Conservation (phyloP, 2,329 filamentous ascomycete species). For the Claviceps sp. region DNA sequence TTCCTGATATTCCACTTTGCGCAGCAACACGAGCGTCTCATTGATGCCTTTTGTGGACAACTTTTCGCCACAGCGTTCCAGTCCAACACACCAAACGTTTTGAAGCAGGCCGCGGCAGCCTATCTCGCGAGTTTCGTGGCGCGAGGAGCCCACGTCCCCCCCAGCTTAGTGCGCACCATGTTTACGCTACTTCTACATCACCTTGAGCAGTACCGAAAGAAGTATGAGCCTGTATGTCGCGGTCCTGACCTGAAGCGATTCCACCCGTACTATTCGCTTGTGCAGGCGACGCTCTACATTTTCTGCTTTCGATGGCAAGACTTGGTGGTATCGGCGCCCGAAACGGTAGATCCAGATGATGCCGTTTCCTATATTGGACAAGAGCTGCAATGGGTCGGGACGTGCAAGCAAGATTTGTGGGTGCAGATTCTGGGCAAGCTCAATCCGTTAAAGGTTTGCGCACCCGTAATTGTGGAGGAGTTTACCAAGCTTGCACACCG, state of each 20-base stretch:
- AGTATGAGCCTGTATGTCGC: constrained; percentile 60
- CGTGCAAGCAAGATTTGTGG: constrained; percentile 59
- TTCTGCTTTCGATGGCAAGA: constrained; percentile 98
- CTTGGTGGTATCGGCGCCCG: constrained; percentile 51
- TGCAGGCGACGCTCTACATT: constrained; percentile 85
- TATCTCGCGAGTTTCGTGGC: constrained; percentile 94
- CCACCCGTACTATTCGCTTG: constrained; percentile 71
- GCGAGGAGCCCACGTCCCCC: constrained; percentile 68
- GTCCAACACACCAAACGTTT: constrained; percentile 53
- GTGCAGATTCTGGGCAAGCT: constrained; percentile 75
- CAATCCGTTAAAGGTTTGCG: constrained; percentile 91
- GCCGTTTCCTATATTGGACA: constrained; percentile 47
- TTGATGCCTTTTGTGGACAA: constrained; percentile 69
- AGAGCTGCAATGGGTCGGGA: constrained; percentile 65
- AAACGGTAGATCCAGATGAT: constrained; percentile 49
- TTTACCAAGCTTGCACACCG: constrained; percentile 82
- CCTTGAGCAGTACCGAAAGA: constrained; percentile 58
- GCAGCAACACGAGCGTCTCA: constrained; percentile 64
- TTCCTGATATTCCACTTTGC: constrained; percentile 95
- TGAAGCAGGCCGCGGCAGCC: constrained; percentile 74
- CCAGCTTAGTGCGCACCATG: constrained; percentile 65
- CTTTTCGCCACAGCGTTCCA: constrained; percentile 41
- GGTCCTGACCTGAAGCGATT: constrained; percentile 80
- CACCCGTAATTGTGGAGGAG: constrained; percentile 76
- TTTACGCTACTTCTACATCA: constrained; percentile 68